Evolutionary conservation across 2,329 filamentous ascomycete species (phyloP), one percentile per base, ranked within the genome.

Genomic region (Xylariaceae sp.): DNA sequence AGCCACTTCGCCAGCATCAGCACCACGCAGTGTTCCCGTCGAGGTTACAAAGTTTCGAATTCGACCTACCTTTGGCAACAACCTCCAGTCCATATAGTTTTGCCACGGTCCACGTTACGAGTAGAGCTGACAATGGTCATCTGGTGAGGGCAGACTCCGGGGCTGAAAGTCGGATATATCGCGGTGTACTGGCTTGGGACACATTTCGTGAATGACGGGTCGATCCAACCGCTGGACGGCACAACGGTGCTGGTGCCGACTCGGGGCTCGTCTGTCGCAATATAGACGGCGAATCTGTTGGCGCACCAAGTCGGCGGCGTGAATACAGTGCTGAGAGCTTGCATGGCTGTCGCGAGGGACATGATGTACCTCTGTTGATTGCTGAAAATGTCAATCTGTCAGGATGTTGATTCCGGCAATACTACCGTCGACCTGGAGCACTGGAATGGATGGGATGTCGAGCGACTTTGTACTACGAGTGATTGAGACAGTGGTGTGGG

Each of bases 181-280:
- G 36, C 40, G 1, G 50, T 52, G 42, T 59, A 59, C 34, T 61
- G 53, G 1, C 45, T 48, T 4, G 58, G 58, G 2, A 56, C 47
- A 38, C 57, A 61, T 39, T 48, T 35, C 17, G 54, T 54, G 41
- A 60, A 62, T 0, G 51, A 59, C 18, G 55, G 57, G 16, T 61
- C 56, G 30, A 53, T 41, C 58, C 57, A 62, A n/a, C 57, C 59
- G 35, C 58, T 59, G 31, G 47, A 52, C 3, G 56, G 57, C 2
- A 49, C 45, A n/a, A 52, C 37, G 9, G 49, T 59, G 42, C 54
- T 59, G 1, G 48, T 52, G 4, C 45, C 51, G 9, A 26, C 22
- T 6, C 22, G 22, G 22, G 43, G 49, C 7, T 51, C 44, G n/a
- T 45, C 26, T 6, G 45, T 39, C 34, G 52, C 53, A n/a, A 59